These are phyloP conservation scores for Monotropa hypopitys DNA, from an alignment of 179 eudicot genomes.

Conservation along the genomic window DNA sequence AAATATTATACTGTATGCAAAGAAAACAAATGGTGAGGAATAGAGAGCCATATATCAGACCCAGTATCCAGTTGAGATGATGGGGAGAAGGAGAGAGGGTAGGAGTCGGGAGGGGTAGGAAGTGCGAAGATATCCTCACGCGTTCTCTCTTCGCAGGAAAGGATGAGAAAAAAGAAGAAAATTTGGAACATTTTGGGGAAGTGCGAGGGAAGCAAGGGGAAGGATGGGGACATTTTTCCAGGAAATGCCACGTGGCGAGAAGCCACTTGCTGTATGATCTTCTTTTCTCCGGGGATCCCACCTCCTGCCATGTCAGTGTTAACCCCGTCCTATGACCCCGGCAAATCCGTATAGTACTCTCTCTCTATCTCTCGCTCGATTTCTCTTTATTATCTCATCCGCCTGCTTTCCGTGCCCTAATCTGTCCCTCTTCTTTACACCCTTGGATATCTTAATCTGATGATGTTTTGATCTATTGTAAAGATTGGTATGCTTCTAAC, in stretches of 20 bases:
- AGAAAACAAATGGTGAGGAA: no score
- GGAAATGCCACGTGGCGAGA: slow-evolving; percentile 25
- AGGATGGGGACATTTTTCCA: slow-evolving; percentile 16
- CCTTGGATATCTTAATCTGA: slow-evolving; percentile 1
- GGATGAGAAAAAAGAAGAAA: not conserved
- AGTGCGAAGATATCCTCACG: not conserved
- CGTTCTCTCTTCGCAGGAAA: not conserved
- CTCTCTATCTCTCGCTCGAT: slow-evolving; percentile 22
- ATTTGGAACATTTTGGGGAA: slow-evolving; percentile 4
- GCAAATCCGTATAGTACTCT: slow-evolving; percentile 17
- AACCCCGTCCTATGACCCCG: slow-evolving; percentile 23
- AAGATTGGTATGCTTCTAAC: slow-evolving; percentile 13
- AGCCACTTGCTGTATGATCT: slow-evolving; percentile 14
- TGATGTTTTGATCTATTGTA: slow-evolving; percentile 7
- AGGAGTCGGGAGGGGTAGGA: not conserved
- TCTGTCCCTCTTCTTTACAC: slow-evolving; percentile 8
- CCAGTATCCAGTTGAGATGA: not conserved
- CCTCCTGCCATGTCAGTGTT: slow-evolving; percentile 29
- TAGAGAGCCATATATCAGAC: no score
- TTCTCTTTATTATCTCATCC: slow-evolving; percentile 9
- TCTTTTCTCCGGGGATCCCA: slow-evolving; percentile 15
- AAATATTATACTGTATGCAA: no score
- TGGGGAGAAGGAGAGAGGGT: not conserved
- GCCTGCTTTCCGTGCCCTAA: slow-evolving; percentile 20
- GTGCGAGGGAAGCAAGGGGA: slow-evolving; percentile 5